phyloP scores from a whole-genome alignment of 148 eudicot species.

The Rhododendron mucronatum region DNA sequence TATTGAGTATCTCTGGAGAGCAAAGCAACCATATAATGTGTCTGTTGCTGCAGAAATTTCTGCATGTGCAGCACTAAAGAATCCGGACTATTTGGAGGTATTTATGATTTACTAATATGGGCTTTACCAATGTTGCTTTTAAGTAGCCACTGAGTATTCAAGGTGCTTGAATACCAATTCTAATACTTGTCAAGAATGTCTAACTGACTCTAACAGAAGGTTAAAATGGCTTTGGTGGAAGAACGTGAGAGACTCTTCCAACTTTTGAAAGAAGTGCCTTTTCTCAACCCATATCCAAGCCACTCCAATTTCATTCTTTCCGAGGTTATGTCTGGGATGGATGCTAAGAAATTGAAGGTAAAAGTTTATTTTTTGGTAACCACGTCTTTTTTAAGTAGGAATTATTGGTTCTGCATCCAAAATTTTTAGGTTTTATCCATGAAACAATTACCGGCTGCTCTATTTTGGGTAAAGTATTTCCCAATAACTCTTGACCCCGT shows the following conservation, averaged over 20 bases:
- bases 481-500: too few species aligned
- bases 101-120: not conserved
- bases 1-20: slow-evolving; percentile 88
- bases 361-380: not conserved
- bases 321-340: slow-evolving; percentile 71
- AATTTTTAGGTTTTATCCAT: too few species aligned
- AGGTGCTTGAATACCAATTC: slow-evolving; percentile 5
- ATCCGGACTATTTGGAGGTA: slow-evolving; percentile 81
- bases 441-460: not conserved
- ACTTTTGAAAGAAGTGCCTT: slow-evolving; percentile 78
- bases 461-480: not conserved
- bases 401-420: not conserved
- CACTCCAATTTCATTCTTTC: slow-evolving; percentile 91
- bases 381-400: not conserved
- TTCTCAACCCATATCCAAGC: slow-evolving; percentile 85
- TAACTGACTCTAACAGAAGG: slow-evolving; percentile 61
- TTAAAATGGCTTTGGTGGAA: slow-evolving; percentile 74
- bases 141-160: not conserved
- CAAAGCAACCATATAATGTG: slow-evolving; percentile 94
- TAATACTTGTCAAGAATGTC: slow-evolving; percentile 5
- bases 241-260: slow-evolving; percentile 76
- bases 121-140: not conserved
- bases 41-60: slow-evolving; percentile 98
- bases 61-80: slow-evolving; percentile 90
- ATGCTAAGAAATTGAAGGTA: slow-evolving; percentile 97